A percentile compares a stretch with the other conserved stretches of the same genome.
Evolutionary conservation across 306 rosid genomes (phyloP).

Genomic region (Luffa acutangula): DNA sequence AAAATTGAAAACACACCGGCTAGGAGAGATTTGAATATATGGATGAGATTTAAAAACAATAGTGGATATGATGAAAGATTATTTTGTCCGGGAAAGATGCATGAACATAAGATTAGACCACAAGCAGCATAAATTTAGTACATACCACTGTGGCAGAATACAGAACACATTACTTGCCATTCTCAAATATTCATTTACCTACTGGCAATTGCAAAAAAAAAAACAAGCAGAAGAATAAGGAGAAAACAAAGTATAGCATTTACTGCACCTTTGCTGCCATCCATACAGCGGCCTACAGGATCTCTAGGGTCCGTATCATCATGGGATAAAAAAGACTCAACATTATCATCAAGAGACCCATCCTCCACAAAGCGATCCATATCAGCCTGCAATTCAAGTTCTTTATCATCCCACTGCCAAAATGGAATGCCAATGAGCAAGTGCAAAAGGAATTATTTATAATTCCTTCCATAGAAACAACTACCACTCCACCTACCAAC

Average conservation of each 20-base stretch:
- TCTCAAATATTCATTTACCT: neutral
- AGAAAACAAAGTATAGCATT: slow-evolving; percentile 7
- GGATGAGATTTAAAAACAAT: neutral
- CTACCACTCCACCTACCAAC: slow-evolving; percentile 52
- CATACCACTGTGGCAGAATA: neutral
- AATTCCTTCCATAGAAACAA: slow-evolving; percentile 35
- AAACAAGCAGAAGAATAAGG: neutral
- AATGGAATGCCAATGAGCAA: slow-evolving; percentile 83
- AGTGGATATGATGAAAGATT: neutral
- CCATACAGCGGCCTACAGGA: slow-evolving; percentile 86
- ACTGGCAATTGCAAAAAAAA: neutral
- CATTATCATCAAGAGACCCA: slow-evolving; percentile 91
- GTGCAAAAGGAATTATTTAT: slow-evolving; percentile 40
- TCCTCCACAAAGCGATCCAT: slow-evolving; percentile 96
- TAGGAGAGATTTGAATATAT: neutral
- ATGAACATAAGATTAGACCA: neutral
- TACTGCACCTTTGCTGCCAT: slow-evolving; percentile 88
- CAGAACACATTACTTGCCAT: neutral
- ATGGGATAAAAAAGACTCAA: slow-evolving; percentile 94
- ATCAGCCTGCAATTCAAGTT: slow-evolving; percentile 99
- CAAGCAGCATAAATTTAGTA: neutral
- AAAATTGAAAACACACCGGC: neutral
- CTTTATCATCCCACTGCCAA: slow-evolving; percentile 99
- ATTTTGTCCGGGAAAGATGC: neutral
- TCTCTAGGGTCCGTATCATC: slow-evolving; percentile 95